Evolutionary conservation across 2,329 filamentous ascomycete species (phyloP).

Genomic region (Coniochaeta hoffmannii): DNA sequence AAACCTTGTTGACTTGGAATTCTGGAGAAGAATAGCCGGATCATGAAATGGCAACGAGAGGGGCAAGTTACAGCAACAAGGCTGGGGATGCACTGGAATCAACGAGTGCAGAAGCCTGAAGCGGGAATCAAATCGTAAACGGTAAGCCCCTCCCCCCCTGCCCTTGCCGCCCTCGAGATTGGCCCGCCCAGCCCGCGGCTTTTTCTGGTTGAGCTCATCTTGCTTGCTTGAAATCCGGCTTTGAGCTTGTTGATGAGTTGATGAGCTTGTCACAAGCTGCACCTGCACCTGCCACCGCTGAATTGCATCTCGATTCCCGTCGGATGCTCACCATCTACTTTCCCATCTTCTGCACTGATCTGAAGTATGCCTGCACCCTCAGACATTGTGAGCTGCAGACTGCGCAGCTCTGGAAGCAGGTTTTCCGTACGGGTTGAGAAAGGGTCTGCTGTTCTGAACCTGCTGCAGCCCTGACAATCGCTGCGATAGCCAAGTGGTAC

Average conservation of each 20-base stretch:
- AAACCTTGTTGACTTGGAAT: constrained; percentile 1
- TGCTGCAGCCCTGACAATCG: neutral
- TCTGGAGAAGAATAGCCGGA: neutral
- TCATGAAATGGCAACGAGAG: neutral
- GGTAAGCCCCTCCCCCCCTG: neutral
- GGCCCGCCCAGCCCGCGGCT: neutral
- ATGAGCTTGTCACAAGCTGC: neutral
- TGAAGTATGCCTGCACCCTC: neutral
- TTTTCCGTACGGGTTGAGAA: neutral
- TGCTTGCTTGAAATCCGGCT: constrained; percentile 2
- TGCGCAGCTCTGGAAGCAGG: neutral
- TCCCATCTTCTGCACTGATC: neutral
- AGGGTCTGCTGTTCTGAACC: neutral
- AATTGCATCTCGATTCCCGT: neutral
- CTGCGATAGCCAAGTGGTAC: neutral
- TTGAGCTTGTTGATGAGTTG: neutral
- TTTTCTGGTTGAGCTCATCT: constrained; percentile 4
- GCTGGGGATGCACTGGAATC: neutral
- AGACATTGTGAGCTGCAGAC: neutral
- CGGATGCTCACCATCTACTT: neutral
- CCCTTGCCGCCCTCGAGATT: neutral
- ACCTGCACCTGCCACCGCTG: neutral
- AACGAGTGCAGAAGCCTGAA: neutral
- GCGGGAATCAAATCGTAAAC: neutral
- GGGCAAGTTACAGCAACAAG: neutral